A percentile compares a stretch with the other conserved stretches of the same genome.
These are phyloP conservation scores for Bipolaris cookei DNA, from an alignment of 2,329 filamentous ascomycete species.

Conservation along the genomic window DNA sequence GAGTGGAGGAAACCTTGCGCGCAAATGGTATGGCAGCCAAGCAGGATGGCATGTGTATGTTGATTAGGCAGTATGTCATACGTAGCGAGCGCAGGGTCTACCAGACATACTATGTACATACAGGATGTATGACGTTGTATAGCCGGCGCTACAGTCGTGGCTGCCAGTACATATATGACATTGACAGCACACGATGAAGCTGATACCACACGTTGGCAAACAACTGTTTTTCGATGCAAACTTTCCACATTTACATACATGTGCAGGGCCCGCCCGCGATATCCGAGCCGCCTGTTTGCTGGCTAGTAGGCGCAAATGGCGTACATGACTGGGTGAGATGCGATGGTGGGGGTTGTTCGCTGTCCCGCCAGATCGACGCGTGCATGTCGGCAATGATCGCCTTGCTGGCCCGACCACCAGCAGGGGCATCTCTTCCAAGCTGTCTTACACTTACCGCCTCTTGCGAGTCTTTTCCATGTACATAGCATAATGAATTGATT, in stretches of 20 bases:
- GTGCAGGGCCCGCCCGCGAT: background rate
- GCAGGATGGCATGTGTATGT: constrained; percentile 67
- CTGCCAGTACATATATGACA: background rate
- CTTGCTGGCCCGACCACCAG: constrained; percentile 28
- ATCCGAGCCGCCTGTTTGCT: background rate
- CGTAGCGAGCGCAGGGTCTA: too few species aligned
- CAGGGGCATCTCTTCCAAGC: constrained; percentile 25
- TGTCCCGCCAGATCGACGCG: constrained; percentile 30
- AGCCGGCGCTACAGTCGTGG: background rate
- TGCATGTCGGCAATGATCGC: constrained; percentile 27
- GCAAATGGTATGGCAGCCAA: constrained; percentile 62
- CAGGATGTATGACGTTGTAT: background rate
- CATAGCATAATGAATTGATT: constrained; percentile 51
- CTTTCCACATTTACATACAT: background rate
- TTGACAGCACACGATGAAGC: background rate
- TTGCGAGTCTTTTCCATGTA: constrained; percentile 38
- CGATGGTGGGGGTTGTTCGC: constrained; percentile 30
- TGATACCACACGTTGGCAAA: constrained; percentile 1
- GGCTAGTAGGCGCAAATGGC: constrained; percentile 8
- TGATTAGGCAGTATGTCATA: constrained; percentile 53
- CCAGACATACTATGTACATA: background rate
- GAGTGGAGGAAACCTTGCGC: constrained; percentile 63
- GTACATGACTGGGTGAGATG: constrained; percentile 9
- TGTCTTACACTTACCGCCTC: constrained; percentile 27
- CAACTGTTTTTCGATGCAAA: background rate